A percentile compares a stretch with the other conserved stretches of the same genome.
Conservation (phyloP, 2,329 filamentous ascomycete species). For the Exophiala phaeomuriformis region DNA sequence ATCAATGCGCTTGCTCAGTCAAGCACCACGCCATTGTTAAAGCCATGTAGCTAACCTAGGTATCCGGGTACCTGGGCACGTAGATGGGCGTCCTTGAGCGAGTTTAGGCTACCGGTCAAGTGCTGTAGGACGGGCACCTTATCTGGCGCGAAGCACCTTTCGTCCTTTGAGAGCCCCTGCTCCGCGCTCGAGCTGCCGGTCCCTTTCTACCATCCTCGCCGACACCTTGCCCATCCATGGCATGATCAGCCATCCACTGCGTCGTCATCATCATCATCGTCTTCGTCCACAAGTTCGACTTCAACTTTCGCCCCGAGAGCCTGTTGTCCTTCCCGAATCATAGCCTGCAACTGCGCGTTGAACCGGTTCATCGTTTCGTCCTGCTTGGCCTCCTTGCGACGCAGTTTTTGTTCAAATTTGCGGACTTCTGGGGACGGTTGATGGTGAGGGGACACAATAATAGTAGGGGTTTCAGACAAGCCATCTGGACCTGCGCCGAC, state of each 20-base stretch:
- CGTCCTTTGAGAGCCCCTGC: background rate
- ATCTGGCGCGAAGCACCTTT: too few relatives aligned
- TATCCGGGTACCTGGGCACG: too few relatives aligned
- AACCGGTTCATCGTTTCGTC: constrained; percentile 73
- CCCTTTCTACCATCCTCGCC: background rate
- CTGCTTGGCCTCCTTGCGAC: constrained; percentile 66
- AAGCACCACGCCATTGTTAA: too few relatives aligned
- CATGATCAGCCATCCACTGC: background rate
- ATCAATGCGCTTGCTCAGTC: too few relatives aligned
- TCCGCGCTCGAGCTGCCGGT: background rate
- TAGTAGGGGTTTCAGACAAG: too few relatives aligned
- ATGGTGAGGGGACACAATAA: background rate
- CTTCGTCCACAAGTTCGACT: constrained; percentile 41
- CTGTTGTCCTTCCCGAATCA: constrained; percentile 84
- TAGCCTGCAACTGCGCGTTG: constrained; percentile 69
- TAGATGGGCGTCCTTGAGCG: too few relatives aligned
- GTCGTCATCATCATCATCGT: constrained; percentile 1
- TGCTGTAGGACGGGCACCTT: too few relatives aligned
- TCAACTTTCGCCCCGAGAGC: constrained; percentile 69
- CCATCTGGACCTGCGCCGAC: too few relatives aligned
- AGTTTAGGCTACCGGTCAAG: too few relatives aligned
- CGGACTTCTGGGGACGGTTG: constrained; percentile 53
- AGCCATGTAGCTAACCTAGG: too few relatives aligned
- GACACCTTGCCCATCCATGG: background rate
- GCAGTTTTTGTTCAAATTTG: constrained; percentile 62